These are phyloP conservation scores for Hypoxylon intermedium DNA, from an alignment of 495 filamentous ascomycete species.

Conservation along the genomic window DNA sequence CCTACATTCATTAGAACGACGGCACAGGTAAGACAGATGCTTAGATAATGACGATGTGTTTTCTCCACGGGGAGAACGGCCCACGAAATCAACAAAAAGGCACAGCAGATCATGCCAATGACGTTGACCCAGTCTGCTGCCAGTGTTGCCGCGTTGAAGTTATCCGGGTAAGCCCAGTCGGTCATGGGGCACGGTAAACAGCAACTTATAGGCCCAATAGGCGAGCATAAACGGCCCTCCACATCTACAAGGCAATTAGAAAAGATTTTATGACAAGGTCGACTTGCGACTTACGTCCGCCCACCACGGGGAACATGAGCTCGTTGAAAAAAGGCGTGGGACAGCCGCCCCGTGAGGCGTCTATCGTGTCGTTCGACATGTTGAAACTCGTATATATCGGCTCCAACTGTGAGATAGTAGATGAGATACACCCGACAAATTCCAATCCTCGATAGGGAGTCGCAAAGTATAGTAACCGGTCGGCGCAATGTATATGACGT, in stretches of 20 bases:
- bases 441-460: not conserved
- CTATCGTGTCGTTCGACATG: constrained; percentile 42
- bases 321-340: constrained; percentile 48
- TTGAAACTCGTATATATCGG: constrained; percentile 9
- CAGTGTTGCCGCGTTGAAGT: constrained; percentile 67
- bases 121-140: constrained; percentile 83
- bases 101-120: constrained; percentile 69
- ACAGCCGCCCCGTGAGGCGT: constrained; percentile 34
- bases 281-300: constrained; percentile 51
- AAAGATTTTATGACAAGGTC: constrained; percentile 17
- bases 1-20: constrained; percentile 80
- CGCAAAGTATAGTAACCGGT: not conserved
- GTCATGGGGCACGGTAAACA: constrained; percentile 91
- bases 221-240: constrained; percentile 66
- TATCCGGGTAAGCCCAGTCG: constrained; percentile 82
- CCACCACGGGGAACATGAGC: constrained; percentile 37
- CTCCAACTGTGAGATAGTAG: not conserved
- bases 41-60: constrained; percentile 91
- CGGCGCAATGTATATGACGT: constrained; percentile 1
- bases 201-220: constrained; percentile 59
- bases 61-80: constrained; percentile 83
- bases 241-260: constrained; percentile 60
- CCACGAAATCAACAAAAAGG: constrained; percentile 84
- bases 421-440: not conserved
- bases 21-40: constrained; percentile 79